Conservation (phyloP, 2,329 filamentous ascomycete species). For the Lecanicillium sp. region DNA sequence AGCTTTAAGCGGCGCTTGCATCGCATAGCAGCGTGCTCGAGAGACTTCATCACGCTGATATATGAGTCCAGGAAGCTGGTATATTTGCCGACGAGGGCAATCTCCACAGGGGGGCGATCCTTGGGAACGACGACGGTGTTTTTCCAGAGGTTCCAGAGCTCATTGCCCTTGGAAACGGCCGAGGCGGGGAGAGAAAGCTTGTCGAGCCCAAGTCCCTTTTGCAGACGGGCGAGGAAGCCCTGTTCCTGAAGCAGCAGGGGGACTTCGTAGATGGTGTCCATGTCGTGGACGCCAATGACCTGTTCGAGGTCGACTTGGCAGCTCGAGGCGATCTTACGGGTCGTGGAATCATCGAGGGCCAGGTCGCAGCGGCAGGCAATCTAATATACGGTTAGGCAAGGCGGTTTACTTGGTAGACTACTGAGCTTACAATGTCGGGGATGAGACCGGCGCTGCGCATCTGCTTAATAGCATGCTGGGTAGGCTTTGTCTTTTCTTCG, state of each 20-base stretch:
- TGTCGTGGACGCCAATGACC: constrained; percentile 83
- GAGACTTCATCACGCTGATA: constrained; percentile 72
- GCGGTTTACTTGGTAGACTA: neutral
- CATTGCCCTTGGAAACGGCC: constrained; percentile 53
- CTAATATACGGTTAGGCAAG: constrained; percentile 29
- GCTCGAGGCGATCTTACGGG: constrained; percentile 80
- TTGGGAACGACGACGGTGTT: constrained; percentile 59
- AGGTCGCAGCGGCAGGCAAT: constrained; percentile 89
- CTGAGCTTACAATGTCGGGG: constrained; percentile 54
- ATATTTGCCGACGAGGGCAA: constrained; percentile 92
- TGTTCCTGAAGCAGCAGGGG: constrained; percentile 86
- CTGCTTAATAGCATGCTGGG: constrained; percentile 80
- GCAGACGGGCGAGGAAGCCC: constrained; percentile 62
- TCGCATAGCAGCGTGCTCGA: constrained; percentile 88
- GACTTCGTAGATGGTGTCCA: constrained; percentile 88
- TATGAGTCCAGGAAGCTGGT: constrained; percentile 79
- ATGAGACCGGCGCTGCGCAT: constrained; percentile 73
- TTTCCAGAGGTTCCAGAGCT: constrained; percentile 76
- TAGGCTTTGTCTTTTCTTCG: constrained; percentile 95
- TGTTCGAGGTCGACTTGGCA: constrained; percentile 83
- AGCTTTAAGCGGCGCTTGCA: constrained; percentile 74
- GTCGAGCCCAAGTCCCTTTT: constrained; percentile 57
- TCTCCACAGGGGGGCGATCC: constrained; percentile 60
- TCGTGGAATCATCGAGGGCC: constrained; percentile 63
- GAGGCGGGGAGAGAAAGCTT: constrained; percentile 41